Evolutionary conservation across 495 filamentous ascomycete species (phyloP).

Genomic region (Echria macrotheca): DNA sequence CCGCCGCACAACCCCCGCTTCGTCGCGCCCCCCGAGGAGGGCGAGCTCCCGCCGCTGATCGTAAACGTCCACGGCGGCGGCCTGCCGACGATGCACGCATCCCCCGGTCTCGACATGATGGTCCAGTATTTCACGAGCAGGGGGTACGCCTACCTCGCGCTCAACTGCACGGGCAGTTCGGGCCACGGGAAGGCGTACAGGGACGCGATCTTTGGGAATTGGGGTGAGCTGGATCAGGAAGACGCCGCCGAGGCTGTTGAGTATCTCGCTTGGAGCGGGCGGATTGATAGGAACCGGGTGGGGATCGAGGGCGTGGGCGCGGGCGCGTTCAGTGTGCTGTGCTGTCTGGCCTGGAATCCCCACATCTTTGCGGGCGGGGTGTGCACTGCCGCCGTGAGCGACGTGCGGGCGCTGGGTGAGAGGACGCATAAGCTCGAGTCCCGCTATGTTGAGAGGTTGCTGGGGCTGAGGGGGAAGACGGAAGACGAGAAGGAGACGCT

Average conservation of each 20-base stretch:
- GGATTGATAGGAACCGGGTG: constrained; percentile 33
- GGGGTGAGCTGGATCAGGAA: constrained; percentile 40
- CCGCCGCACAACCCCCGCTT: constrained; percentile 41
- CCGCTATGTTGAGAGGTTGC: constrained; percentile 38
- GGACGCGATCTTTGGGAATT: constrained; percentile 37
- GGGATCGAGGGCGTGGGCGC: constrained; percentile 45
- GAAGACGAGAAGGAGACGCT: constrained; percentile 34
- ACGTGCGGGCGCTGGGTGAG: constrained; percentile 34
- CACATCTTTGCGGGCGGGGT: constrained; percentile 36
- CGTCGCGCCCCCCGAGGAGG: constrained; percentile 17
- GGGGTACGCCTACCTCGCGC: constrained; percentile 42
- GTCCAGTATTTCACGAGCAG: constrained; percentile 48
- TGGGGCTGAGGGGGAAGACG: constrained; percentile 25
- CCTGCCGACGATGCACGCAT: constrained; percentile 38
- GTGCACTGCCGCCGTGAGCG: constrained; percentile 42
- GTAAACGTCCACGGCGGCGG: constrained; percentile 44
- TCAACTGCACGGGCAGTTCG: constrained; percentile 48
- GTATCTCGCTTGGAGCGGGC: constrained; percentile 29
- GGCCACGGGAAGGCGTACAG: constrained; percentile 45
- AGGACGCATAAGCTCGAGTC: constrained; percentile 51
- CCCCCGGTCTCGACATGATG: constrained; percentile 29
- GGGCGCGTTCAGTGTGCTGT: constrained; percentile 45
- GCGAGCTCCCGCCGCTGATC: constrained; percentile 38
- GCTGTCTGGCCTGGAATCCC: constrained; percentile 30
- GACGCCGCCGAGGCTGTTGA: constrained; percentile 41